Evolutionary conservation across 2,329 filamentous ascomycete species (phyloP).

Genomic region (Paecilomyces sp.): DNA sequence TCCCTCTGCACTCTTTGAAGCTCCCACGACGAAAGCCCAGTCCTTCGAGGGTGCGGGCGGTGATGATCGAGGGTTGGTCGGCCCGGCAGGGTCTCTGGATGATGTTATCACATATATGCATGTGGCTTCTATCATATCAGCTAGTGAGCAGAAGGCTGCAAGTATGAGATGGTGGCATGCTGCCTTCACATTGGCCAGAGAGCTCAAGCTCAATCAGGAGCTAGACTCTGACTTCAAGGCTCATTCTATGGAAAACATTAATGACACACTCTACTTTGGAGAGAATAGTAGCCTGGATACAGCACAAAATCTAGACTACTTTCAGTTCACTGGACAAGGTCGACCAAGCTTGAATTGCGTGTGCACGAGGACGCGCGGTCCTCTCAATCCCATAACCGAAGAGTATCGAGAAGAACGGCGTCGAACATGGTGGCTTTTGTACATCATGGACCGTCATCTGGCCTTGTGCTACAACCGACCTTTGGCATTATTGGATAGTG

Average conservation of each 20-base stretch:
- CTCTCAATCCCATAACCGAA: constrained; percentile 49
- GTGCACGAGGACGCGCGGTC: constrained; percentile 19
- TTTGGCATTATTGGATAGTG: constrained; percentile 78
- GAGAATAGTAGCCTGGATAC: constrained; percentile 8
- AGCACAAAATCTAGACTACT: background rate
- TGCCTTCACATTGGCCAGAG: constrained; percentile 82
- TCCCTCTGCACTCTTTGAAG: constrained; percentile 73
- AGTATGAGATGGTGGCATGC: constrained; percentile 94
- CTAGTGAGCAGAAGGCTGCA: constrained; percentile 88
- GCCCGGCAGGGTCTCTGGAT: constrained; percentile 71
- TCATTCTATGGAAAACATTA: constrained; percentile 29
- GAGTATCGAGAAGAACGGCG: constrained; percentile 85
- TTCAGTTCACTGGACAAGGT: background rate
- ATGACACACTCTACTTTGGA: constrained; percentile 24
- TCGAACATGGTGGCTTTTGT: constrained; percentile 89
- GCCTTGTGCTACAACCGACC: constrained; percentile 89
- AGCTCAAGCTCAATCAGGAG: constrained; percentile 80
- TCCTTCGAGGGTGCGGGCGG: constrained; percentile 54
- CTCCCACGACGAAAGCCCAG: constrained; percentile 44
- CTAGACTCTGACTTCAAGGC: constrained; percentile 48
- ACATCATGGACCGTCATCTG: constrained; percentile 82
- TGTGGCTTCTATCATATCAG: constrained; percentile 81
- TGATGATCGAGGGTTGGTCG: constrained; percentile 42
- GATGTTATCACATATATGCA: constrained; percentile 91
- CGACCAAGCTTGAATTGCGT: constrained; percentile 1